Conservation (phyloP, 805 yeast genomes). For the Saturnispora serradocipensis region DNA sequence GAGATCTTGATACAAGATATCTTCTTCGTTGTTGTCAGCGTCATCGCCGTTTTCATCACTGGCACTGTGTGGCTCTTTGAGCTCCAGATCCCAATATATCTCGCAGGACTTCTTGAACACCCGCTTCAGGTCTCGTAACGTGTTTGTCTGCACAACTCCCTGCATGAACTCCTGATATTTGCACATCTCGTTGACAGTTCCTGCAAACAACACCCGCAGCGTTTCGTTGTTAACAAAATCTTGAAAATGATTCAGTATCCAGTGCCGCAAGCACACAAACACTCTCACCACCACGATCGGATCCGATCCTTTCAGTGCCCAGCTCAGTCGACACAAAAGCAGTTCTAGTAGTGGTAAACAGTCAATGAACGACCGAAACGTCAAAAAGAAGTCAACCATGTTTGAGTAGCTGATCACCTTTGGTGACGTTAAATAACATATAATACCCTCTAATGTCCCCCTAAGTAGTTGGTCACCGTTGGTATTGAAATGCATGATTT, state of each 20-base stretch:
- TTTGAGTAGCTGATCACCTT: constrained; percentile 66
- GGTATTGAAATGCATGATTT: constrained; percentile 21
- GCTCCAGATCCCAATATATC: constrained; percentile 26
- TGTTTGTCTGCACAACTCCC: constrained; percentile 16
- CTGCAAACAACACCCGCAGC: constrained; percentile 36
- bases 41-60: too few species aligned
- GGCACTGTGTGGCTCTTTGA: neutral
- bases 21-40: neutral
- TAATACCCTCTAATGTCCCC: constrained; percentile 33
- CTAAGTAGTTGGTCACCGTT: constrained; percentile 11
- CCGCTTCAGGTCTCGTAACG: constrained; percentile 27
- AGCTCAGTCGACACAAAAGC: constrained; percentile 54
- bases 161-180: constrained; percentile 17
- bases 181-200: constrained; percentile 34
- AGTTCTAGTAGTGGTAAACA: constrained; percentile 50
- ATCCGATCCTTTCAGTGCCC: constrained; percentile 46
- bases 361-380: constrained; percentile 64
- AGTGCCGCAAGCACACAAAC: constrained; percentile 80
- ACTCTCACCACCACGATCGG: constrained; percentile 66
- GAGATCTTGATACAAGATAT: constrained; percentile 12
- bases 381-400: constrained; percentile 77
- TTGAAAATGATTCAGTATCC: constrained; percentile 79
- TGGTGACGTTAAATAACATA: constrained; percentile 63
- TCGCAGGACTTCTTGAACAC: constrained; percentile 25
- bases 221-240: constrained; percentile 57